These are phyloP conservation scores for Phalaenopsis equestris DNA, from an alignment of 106 monocot genomes.

Conservation along the genomic window DNA sequence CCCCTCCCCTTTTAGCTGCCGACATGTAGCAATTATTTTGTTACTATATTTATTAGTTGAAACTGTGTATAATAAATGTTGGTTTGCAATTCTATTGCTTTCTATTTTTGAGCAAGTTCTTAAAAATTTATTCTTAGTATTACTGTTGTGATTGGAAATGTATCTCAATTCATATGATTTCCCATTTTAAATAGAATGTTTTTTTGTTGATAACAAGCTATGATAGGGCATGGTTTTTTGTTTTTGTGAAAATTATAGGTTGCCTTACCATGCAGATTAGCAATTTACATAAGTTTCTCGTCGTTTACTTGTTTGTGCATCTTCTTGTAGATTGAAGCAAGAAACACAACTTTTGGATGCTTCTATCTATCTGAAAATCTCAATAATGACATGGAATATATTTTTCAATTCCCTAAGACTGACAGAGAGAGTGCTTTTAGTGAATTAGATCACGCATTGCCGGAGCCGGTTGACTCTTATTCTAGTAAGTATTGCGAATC, in stretches of 20 bases:
- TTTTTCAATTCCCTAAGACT: conserved; percentile 31
- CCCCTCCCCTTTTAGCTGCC: too few species aligned
- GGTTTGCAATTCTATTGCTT: not conserved
- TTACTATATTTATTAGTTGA: not conserved
- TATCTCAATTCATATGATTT: not conserved
- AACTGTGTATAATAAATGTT: not conserved
- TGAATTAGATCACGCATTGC: conserved; percentile 16
- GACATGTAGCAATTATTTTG: not conserved
- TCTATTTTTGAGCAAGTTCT: not conserved
- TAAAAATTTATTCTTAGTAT: not conserved
- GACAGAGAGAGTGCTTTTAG: conserved; percentile 19
- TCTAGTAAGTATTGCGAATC: conserved; percentile 33
- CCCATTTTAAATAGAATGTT: not conserved
- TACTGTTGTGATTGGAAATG: not conserved
- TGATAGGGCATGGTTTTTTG: not conserved
- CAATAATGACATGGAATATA: conserved; percentile 53
- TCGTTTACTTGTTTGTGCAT: not conserved
- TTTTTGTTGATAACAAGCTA: not conserved
- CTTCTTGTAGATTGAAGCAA: conserved; percentile 51
- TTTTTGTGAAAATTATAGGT: not conserved
- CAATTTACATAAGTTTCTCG: not conserved
- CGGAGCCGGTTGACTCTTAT: conserved; percentile 14
- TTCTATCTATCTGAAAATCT: conserved; percentile 81
- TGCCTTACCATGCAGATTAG: not conserved
- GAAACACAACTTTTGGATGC: conserved; percentile 46